Evolutionary conservation across 2,329 filamentous ascomycete species (phyloP).

Genomic region (Cadophora malorum): DNA sequence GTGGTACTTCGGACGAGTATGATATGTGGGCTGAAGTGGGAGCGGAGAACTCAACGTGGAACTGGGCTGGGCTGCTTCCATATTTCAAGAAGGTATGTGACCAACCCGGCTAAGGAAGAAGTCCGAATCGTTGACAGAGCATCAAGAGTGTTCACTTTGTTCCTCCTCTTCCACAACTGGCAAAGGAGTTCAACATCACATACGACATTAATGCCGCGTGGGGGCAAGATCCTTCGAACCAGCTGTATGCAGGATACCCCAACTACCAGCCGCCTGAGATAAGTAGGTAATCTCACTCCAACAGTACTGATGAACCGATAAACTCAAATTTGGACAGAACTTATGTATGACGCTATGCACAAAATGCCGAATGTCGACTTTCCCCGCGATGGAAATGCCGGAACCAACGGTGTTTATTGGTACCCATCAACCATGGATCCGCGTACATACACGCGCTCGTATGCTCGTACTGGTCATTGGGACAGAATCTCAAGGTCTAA

Average conservation of each 20-base stretch:
- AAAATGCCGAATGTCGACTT: too few species aligned
- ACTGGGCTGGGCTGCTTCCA: constrained; percentile 8
- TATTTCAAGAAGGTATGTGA: constrained; percentile 1
- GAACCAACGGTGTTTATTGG: too few species aligned
- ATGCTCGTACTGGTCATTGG: too few species aligned
- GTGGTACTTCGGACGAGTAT: neutral
- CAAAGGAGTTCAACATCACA: constrained; percentile 46
- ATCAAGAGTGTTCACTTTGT: neutral
- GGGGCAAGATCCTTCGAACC: constrained; percentile 53
- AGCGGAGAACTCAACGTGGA: neutral
- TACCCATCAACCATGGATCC: too few species aligned
- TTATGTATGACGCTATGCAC: too few species aligned
- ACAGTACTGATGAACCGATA: too few species aligned
- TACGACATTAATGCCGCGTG: constrained; percentile 48
- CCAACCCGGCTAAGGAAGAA: neutral
- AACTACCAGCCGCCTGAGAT: too few species aligned
- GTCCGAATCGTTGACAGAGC: neutral
- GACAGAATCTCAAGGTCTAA: too few species aligned
- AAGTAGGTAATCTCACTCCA: too few species aligned
- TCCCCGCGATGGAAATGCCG: too few species aligned
- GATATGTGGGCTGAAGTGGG: constrained; percentile 1
- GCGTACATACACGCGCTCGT: too few species aligned
- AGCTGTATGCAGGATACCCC: constrained; percentile 46
- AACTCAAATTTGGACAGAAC: too few species aligned
- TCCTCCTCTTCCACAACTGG: constrained; percentile 37